Evolutionary conservation across 75 land plant genomes (phyloP), one percentile per base, ranked within the genome.

Genomic region (Sequoia sempervirens): DNA sequence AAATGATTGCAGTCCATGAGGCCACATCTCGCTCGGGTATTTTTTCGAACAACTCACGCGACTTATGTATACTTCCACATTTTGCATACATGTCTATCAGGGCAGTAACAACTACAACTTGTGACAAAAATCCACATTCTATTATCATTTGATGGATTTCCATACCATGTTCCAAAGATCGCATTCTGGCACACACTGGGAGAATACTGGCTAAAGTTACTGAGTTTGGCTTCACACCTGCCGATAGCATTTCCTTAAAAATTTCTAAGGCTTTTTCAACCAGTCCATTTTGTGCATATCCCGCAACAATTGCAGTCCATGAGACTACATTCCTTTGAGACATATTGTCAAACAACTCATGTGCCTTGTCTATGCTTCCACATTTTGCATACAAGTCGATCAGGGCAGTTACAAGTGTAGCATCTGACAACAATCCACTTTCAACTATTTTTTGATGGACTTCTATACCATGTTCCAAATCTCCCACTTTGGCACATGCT

Each of bases 1-100:
- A 2, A 56, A 82, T 82, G 80, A 68, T 82, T 28, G 76, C 82
- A 13, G 38, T 82, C 82, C 82, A 82, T 14, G 82, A 69, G 28
- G 75, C 76, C 20, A 37, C 28, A 78, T 83, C 46, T 64, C 28
- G 37, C 9, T 40, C 14, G 13, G 40, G 45, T 82, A 83, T 83
- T 4, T 78, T 37, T 26, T 43, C 26, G 23, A 78, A 78, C 3
- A 43, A 38, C 23, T 45, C 11, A 11, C 30, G 50, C 3, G 80
- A 47, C n/a, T 78, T 45, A 20, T 10, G 30, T 4, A 78, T 43
- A n/a, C 30, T 26, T n/a, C 45, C 80, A 11, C 80, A 78, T 43
- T 45, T 78, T 26, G 41, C 80, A 45, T 78, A 78, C 80, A 78
- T 78, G 47, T 78, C 46, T 43, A 78, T 45, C n/a, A 78, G 80